Evolutionary conservation across 192 early-diverging fungal species (phyloP).

Genomic region (Podochytrium sp.): DNA sequence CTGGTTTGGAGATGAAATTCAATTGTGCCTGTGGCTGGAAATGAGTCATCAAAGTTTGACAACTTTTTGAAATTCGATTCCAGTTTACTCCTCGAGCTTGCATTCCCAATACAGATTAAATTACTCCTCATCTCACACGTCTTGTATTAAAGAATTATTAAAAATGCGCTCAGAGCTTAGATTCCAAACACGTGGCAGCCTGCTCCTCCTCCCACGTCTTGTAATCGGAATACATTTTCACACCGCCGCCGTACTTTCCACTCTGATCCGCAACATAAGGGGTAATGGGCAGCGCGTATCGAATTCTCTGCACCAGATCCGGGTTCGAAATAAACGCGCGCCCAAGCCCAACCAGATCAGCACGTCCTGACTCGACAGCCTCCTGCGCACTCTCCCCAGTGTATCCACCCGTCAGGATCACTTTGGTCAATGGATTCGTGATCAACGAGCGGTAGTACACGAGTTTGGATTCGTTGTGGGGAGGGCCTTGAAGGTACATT

Average conservation of each 20-base stretch:
- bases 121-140: no score
- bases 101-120: no score
- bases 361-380: conserved; percentile 37
- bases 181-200: conserved; percentile 12
- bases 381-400: conserved; percentile 35
- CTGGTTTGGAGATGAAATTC: neutral
- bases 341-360: conserved; percentile 50
- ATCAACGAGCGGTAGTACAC: conserved; percentile 13
- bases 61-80: no score
- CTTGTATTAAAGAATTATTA: no score
- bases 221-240: conserved; percentile 43
- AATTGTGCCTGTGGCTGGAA: no score
- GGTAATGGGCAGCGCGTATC: conserved; percentile 35
- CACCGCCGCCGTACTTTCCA: conserved; percentile 42
- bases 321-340: conserved; percentile 57
- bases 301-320: conserved; percentile 46
- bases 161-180: no score
- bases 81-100: no score
- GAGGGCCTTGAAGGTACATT: conserved; percentile 33
- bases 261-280: conserved; percentile 14
- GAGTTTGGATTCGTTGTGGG: conserved; percentile 35
- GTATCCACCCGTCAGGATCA: conserved; percentile 50
- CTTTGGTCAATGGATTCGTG: conserved; percentile 26
- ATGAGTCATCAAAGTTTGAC: no score
- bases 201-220: conserved; percentile 38